These are phyloP conservation scores for Auriscalpium microsporum DNA, from an alignment of 768 basidiomycete genomes.

Conservation along the genomic window DNA sequence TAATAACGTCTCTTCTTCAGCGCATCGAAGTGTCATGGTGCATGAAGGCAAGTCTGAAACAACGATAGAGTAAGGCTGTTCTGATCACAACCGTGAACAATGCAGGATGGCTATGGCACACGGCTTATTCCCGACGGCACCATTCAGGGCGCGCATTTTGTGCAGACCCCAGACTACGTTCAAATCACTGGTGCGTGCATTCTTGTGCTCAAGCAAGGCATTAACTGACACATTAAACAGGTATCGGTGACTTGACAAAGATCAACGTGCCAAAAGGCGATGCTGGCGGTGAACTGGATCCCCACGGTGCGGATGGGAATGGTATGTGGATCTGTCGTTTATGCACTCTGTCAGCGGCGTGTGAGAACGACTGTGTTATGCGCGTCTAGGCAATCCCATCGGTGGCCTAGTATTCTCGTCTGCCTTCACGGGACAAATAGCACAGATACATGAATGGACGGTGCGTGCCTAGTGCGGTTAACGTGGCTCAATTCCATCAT, in stretches of 20 bases:
- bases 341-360: background rate
- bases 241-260: constrained; percentile 54
- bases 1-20: constrained; percentile 33
- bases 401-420: constrained; percentile 67
- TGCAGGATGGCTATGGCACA: constrained; percentile 48
- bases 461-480: constrained; percentile 24
- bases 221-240: constrained; percentile 21
- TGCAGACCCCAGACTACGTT: constrained; percentile 67
- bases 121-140: constrained; percentile 66
- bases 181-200: constrained; percentile 20
- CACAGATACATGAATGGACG: constrained; percentile 70
- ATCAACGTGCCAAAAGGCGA: constrained; percentile 59
- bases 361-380: background rate
- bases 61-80: background rate
- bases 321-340: constrained; percentile 22
- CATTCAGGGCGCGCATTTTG: constrained; percentile 60
- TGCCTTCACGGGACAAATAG: constrained; percentile 45
- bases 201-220: background rate
- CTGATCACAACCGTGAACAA: background rate
- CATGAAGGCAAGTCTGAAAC: constrained; percentile 24
- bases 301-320: constrained; percentile 55
- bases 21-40: constrained; percentile 50
- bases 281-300: constrained; percentile 58
- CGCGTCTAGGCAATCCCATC: constrained; percentile 39
- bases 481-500: background rate